Evolutionary conservation across 495 filamentous ascomycete genomes (phyloP), one percentile per base, ranked within the genome.

Genomic region (Neurospora sp.): DNA sequence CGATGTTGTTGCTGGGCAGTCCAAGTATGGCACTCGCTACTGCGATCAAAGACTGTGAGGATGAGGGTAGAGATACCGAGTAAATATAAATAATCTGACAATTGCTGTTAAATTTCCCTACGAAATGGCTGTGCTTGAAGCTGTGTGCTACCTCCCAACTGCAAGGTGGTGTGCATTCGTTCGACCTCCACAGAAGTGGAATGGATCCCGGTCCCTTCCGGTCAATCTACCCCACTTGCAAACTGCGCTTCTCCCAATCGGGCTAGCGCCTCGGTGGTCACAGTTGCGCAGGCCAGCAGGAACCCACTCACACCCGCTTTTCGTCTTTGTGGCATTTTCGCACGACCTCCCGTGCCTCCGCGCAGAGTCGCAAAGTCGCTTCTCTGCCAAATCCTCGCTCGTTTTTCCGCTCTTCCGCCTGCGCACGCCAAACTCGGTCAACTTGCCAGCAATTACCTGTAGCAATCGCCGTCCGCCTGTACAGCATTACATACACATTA

Each of bases 1-100:
- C 31, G 85, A 88, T 45, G 86, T 90, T 0, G 79, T 92, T 9
- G 79, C 81, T 38, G 89, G 90, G 16, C 82, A 83, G 16, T 89
- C 86, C 73, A 82, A 83, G 73, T 91, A 85, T 74, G 90, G 88
- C 16, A 86, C 84, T 22, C 74, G 76, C 0, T 79, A 74, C 22
- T 9, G 6, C 7, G 61, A 12, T 27, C 53, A 68, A 70, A 53
- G 42, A 37, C 22, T 6, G 42, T 4, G 20, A 16, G 4, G 40
- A 41, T 16, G 31, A 1, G 7, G 69, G 69, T 48, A 48, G 39
- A 45, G 16, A 31, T 31, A 31, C 27, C 27, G 27, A 31, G 27
- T 31, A 31, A 31, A 31, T 31, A 31, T 31, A 61, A 35, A 61
- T 8, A 61, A 61, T 35, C 42, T 9, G 18, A 45, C 18, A 20